These are phyloP conservation scores for Porogramme epimiltina DNA, from an alignment of 1,284 basidiomycete species.

Conservation along the genomic window DNA sequence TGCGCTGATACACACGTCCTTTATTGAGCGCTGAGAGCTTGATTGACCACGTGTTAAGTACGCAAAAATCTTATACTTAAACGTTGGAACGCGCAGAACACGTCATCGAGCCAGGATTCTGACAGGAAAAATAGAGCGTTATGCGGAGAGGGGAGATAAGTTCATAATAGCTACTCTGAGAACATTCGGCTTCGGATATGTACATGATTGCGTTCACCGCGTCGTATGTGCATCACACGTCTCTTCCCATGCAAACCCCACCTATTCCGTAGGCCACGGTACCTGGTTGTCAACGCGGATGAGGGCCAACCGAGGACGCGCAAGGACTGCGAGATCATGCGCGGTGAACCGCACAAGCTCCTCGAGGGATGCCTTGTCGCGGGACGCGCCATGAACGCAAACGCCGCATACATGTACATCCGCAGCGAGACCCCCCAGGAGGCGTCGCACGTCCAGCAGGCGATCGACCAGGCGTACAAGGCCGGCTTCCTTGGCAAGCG, in stretches of 20 bases:
- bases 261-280: conserved; percentile 72
- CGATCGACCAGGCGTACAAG: conserved; percentile 94
- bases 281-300: conserved; percentile 97
- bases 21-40: too few species aligned
- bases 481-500: conserved; percentile 93
- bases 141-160: too few species aligned
- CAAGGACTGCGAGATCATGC: conserved; percentile 98
- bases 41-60: too few species aligned
- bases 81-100: too few species aligned
- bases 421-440: conserved; percentile 98
- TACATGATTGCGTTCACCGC: too few species aligned
- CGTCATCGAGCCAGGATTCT: too few species aligned
- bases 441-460: conserved; percentile 90
- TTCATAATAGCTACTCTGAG: too few species aligned
- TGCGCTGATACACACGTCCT: too few species aligned
- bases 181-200: too few species aligned
- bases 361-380: conserved; percentile 98
- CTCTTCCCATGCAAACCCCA: conserved; percentile 1
- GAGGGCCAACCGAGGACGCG: conserved; percentile 99
- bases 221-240: too few species aligned
- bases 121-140: too few species aligned
- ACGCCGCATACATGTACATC: conserved; percentile 97
- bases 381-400: conserved; percentile 98
- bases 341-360: conserved; percentile 98
- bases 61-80: too few species aligned